Percentiles rank a stretch among this genome's conserved stretches.
Conservation (phyloP, 2,329 filamentous ascomycete genomes). For the Fusarium goolgardi region DNA sequence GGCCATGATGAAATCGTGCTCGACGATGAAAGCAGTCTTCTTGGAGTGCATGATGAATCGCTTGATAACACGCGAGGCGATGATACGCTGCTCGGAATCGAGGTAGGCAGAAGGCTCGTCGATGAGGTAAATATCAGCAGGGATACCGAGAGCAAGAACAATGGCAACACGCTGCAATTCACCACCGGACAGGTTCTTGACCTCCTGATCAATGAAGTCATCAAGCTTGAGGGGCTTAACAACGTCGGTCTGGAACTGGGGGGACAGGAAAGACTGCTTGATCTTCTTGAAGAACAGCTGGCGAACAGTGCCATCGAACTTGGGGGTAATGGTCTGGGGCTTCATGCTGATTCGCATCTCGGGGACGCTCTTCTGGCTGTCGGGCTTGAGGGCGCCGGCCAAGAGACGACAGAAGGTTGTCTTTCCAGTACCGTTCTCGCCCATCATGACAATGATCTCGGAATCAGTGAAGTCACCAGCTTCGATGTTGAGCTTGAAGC, state of each 20-base stretch:
- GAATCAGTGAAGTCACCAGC: constrained; percentile 93
- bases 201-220: constrained; percentile 99
- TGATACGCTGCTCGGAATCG: constrained; percentile 98
- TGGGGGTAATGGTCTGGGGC: constrained; percentile 98
- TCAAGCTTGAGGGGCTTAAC: constrained; percentile 99
- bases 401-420: constrained; percentile 98
- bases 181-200: constrained; percentile 98
- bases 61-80: constrained; percentile 97
- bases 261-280: constrained; percentile 93
- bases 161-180: constrained; percentile 99
- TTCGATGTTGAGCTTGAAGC: constrained; percentile 86
- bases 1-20: constrained; percentile 99
- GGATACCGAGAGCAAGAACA: constrained; percentile 92
- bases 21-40: constrained; percentile 98
- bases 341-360: constrained; percentile 99
- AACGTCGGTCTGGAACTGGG: constrained; percentile 99
- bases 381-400: constrained; percentile 92
- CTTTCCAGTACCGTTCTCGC: constrained; percentile 99
- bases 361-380: constrained; percentile 80
- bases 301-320: constrained; percentile 95
- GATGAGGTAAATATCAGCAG: constrained; percentile 98
- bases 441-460: constrained; percentile 99
- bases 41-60: constrained; percentile 99
- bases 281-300: constrained; percentile 99
- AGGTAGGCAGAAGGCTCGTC: constrained; percentile 98